These are phyloP conservation scores for Aureobasidium lini DNA, from an alignment of 2,329 filamentous ascomycete genomes.

Conservation along the genomic window DNA sequence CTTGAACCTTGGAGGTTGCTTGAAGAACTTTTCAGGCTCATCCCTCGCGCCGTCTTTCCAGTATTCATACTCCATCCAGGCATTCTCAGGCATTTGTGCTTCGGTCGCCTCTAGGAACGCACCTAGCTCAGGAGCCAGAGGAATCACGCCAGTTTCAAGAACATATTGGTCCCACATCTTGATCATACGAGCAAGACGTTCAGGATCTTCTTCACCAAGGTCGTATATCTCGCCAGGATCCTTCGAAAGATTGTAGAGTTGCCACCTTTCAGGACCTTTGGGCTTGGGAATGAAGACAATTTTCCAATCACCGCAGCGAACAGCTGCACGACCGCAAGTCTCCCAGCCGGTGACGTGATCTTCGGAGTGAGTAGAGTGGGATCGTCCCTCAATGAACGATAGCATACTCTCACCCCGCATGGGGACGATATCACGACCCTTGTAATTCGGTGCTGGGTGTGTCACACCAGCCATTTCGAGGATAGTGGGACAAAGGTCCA, in stretches of 20 bases:
- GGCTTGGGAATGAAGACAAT: constrained; percentile 51
- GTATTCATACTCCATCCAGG: constrained; percentile 60
- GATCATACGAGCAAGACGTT: constrained; percentile 42
- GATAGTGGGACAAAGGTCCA: constrained; percentile 37
- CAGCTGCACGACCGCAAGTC: constrained; percentile 46
- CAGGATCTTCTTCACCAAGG: constrained; percentile 30
- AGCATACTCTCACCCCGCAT: constrained; percentile 46
- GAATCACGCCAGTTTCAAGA: constrained; percentile 53
- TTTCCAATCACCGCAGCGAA: constrained; percentile 51
- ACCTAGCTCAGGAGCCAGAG: constrained; percentile 51
- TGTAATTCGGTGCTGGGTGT: constrained; percentile 48
- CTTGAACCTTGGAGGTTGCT: constrained; percentile 26
- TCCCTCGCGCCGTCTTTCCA: constrained; percentile 49
- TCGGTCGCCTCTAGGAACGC: constrained; percentile 54
- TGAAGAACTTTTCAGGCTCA: constrained; percentile 28
- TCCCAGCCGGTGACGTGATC: constrained; percentile 52
- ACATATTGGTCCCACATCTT: constrained; percentile 52
- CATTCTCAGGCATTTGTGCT: constrained; percentile 58
- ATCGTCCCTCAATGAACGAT: constrained; percentile 31
- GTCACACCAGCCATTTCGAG: constrained; percentile 41
- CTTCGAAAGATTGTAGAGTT: constrained; percentile 46
- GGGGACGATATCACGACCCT: constrained; percentile 42
- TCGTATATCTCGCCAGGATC: constrained; percentile 45
- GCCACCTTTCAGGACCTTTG: constrained; percentile 49
- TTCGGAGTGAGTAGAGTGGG: constrained; percentile 39